These are phyloP conservation scores for Pezicula neosporulosa DNA, from an alignment of 2,329 filamentous ascomycete genomes.

Conservation along the genomic window DNA sequence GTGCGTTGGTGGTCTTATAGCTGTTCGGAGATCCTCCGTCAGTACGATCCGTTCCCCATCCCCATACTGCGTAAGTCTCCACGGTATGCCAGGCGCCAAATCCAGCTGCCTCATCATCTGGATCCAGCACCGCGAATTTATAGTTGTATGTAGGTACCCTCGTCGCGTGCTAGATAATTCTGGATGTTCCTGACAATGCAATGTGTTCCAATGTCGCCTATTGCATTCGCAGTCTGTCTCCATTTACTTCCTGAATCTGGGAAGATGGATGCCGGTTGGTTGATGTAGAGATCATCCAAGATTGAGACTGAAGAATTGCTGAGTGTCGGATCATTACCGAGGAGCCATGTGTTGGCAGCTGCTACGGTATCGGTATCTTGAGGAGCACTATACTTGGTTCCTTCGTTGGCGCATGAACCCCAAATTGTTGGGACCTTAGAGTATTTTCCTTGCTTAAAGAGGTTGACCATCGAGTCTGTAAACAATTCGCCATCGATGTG, in stretches of 20 bases:
- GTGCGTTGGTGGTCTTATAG: constrained; percentile 53
- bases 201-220: constrained; percentile 43
- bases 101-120: constrained; percentile 43
- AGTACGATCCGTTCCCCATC: constrained; percentile 51
- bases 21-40: constrained; percentile 24
- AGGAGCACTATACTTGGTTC: constrained; percentile 47
- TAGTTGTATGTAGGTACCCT: constrained; percentile 38
- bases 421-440: constrained; percentile 34
- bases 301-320: constrained; percentile 14
- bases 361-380: constrained; percentile 24
- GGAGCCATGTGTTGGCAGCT: constrained; percentile 37
- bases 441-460: constrained; percentile 28
- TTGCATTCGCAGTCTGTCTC: constrained; percentile 42
- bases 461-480: constrained; percentile 30
- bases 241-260: constrained; percentile 48
- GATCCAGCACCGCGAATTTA: constrained; percentile 38
- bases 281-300: constrained; percentile 26
- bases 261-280: constrained; percentile 27
- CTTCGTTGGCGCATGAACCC: constrained; percentile 45
- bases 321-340: constrained; percentile 29
- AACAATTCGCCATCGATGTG: constrained; percentile 34
- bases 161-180: constrained; percentile 19
- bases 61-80: constrained; percentile 65
- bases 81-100: constrained; percentile 63
- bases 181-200: constrained; percentile 39